Evolutionary conservation across 768 basidiomycete species (phyloP).

Genomic region (Hericium rajendrae): DNA sequence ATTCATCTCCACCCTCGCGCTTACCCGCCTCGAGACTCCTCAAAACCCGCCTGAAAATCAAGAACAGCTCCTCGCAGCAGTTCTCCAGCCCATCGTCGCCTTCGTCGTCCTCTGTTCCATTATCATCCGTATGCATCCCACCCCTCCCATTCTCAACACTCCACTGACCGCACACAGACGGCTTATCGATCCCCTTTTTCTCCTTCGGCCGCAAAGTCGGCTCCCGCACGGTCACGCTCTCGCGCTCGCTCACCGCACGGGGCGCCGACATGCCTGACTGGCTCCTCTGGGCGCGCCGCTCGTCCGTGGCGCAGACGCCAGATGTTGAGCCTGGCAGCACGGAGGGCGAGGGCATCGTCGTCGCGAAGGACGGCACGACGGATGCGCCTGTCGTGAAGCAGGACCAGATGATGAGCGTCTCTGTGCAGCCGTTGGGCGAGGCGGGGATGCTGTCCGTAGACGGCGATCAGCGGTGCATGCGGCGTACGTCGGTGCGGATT

Average conservation of each 20-base stretch:
- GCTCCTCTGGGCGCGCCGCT: slow-evolving; percentile 12
- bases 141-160: neutral
- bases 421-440: neutral
- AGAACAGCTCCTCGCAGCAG: slow-evolving; percentile 59
- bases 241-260: neutral
- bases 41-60: slow-evolving; percentile 53
- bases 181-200: slow-evolving; percentile 45
- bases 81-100: slow-evolving; percentile 73
- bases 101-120: slow-evolving; percentile 87
- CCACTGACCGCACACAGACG: slow-evolving; percentile 22
- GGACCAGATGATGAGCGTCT: neutral
- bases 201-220: slow-evolving; percentile 20
- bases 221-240: slow-evolving; percentile 1
- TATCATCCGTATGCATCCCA: slow-evolving; percentile 50
- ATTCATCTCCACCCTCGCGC: slow-evolving; percentile 74
- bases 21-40: slow-evolving; percentile 49
- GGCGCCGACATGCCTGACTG: slow-evolving; percentile 7
- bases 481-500: no score
- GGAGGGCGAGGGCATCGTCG: neutral
- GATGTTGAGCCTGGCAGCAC: neutral
- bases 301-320: neutral
- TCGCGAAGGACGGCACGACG: neutral
- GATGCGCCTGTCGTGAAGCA: neutral
- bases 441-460: neutral
- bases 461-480: no score